Evolutionary conservation across 2,329 filamentous ascomycete genomes (phyloP).

Genomic region (Penicillium sp.): DNA sequence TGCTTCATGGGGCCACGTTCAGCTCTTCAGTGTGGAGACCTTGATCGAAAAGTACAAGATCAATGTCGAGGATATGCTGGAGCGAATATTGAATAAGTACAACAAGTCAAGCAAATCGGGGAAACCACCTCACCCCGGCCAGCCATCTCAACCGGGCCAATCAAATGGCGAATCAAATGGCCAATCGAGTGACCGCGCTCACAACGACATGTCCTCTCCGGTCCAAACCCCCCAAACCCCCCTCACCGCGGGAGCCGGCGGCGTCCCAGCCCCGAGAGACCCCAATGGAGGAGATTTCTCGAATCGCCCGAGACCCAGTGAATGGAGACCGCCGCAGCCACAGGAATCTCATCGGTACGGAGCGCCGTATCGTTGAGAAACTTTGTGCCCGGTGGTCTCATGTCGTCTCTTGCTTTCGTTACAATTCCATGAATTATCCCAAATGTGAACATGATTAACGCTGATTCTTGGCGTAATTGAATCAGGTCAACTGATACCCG

Average conservation of each 20-base stretch:
- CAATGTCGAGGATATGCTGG: background rate
- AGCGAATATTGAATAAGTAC: background rate
- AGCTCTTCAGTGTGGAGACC: background rate
- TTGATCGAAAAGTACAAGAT: slow-evolving; percentile 18
- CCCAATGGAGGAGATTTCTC: background rate
- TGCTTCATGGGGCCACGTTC: slow-evolving; percentile 24
- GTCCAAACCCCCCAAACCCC: slow-evolving; percentile 7
- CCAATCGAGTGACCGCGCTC: background rate
- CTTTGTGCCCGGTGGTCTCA: too few relatives aligned
- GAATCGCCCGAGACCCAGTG: background rate
- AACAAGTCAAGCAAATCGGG: background rate
- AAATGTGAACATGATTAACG: background rate
- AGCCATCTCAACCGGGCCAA: background rate
- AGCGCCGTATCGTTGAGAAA: slow-evolving; percentile 5
- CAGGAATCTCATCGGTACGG: background rate
- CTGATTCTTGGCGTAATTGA: background rate
- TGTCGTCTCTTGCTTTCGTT: background rate
- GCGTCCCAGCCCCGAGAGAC: background rate
- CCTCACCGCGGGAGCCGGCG: background rate
- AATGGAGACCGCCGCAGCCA: background rate
- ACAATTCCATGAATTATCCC: background rate
- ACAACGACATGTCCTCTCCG: background rate
- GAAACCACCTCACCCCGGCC: background rate
- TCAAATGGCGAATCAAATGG: background rate
- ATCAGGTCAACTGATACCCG: background rate